Evolutionary conservation across 129 eudicot species (phyloP), one percentile per base, ranked within the genome.

Genomic region (sunflower (Helianthus annuus)): DNA sequence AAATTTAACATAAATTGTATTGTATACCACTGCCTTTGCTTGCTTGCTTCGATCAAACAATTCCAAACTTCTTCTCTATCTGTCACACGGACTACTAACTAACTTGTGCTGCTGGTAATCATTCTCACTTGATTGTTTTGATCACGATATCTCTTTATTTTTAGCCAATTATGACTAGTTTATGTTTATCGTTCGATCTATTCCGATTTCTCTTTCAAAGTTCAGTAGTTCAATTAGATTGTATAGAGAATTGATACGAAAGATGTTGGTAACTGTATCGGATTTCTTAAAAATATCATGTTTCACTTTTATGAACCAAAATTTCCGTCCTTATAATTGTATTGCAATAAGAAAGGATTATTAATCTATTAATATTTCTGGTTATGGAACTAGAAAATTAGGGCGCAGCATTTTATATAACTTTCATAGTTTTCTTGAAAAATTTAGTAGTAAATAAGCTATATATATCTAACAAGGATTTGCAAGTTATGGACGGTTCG

Each of bases 21-120:
- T 19, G 22, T 19, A 19, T 19, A 19, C 22, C 22, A 19, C 22
- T 0, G 22, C 22, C 22, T 19, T 19, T 19, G 22, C 22, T 19
- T 19, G 22, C 22, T 19, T 19, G 22, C 22, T 19, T 19, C 22
- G 22, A 19, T 19, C 22, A 19, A 19, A 19, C 22, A 19, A 19
- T 19, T 27, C 2, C 1, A 27, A 27, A 27, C 1, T 27, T 19
- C 22, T 19, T 19, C 22, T 19, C 22, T 27, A 2, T 46, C 54
- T 27, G 32, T 46, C 54, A 62, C 79, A 40, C 27, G 2, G 56
- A 64, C 24, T 19, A 19, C 22, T 19, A 19, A 19, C 0, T 19
- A 54, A 53, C 73, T 75, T 65, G 48, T 19, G 0, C 22, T 19
- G 0, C 22, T 19, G 79, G 79, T 75, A 65, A 65, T 40, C 10